phyloP scores from a whole-genome alignment of 164 flowering plant species.

The Litsea cubeba region DNA sequence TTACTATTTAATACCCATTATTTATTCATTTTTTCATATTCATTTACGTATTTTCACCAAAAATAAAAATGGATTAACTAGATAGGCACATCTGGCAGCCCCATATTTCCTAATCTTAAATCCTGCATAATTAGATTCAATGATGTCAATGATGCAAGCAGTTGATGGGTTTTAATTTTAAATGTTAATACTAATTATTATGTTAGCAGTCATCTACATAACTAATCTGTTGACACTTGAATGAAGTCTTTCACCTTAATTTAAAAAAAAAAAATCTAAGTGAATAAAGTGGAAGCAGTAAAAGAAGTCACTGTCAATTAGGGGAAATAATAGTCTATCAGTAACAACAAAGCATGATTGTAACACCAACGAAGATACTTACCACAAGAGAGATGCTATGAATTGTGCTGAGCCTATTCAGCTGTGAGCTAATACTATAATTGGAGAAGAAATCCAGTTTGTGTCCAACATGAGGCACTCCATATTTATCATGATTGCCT shows the following conservation, averaged over 20 bases:
- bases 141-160: not conserved
- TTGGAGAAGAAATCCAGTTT: constrained; percentile 23
- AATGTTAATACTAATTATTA: not conserved
- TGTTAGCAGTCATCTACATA: too few species aligned
- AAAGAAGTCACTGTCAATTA: not conserved
- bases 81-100: too few species aligned
- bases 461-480: constrained; percentile 17
- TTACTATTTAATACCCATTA: too few species aligned
- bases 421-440: constrained; percentile 18
- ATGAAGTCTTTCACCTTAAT: too few species aligned
- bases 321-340: not conserved
- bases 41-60: too few species aligned
- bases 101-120: too few species aligned
- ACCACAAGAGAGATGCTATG: constrained; percentile 21
- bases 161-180: not conserved
- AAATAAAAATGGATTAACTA: too few species aligned
- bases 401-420: constrained; percentile 14
- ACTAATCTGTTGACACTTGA: too few species aligned
- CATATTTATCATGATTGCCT: constrained; percentile 24
- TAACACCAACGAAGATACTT: not conserved
- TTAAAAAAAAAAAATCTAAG: too few species aligned
- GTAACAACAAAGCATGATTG: not conserved
- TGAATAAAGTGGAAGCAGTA: too few species aligned
- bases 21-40: too few species aligned
- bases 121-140: not conserved